A percentile compares a stretch with the other conserved stretches of the same genome.
Evolutionary conservation across 2,329 filamentous ascomycete species (phyloP).

Genomic region (Alternaria sp.): DNA sequence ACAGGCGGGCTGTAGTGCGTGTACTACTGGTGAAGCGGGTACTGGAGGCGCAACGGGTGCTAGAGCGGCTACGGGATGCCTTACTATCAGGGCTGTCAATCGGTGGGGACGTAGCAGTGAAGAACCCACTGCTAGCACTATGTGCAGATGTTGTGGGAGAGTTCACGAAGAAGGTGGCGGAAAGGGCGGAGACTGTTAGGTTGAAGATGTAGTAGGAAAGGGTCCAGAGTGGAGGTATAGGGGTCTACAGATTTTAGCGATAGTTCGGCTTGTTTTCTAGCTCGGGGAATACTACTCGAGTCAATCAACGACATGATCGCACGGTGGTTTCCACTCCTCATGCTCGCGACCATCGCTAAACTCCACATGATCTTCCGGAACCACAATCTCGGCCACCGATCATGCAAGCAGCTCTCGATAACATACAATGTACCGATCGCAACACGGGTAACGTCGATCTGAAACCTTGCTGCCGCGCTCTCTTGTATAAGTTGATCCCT

Average conservation of each 20-base stretch:
- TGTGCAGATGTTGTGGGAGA: slow-evolving; percentile 9
- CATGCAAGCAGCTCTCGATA: not conserved
- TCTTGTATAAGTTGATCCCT: not conserved
- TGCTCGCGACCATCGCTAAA: not conserved
- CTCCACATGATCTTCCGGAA: slow-evolving; percentile 10
- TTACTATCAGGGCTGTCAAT: slow-evolving; percentile 1
- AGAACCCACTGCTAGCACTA: slow-evolving; percentile 7
- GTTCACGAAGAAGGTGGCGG: slow-evolving; percentile 9
- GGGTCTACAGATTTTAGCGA: not conserved
- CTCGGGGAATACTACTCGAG: slow-evolving; percentile 1
- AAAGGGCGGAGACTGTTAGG: slow-evolving; percentile 6
- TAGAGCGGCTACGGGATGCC: slow-evolving; percentile 6
- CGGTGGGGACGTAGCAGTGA: not conserved
- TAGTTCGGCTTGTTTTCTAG: slow-evolving; percentile 6
- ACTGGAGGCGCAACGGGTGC: slow-evolving; percentile 10
- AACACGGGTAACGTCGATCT: not conserved
- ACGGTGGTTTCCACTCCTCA: not conserved
- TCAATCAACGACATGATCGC: not conserved
- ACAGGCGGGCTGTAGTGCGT: slow-evolving; percentile 12
- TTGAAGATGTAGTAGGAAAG: slow-evolving; percentile 9
- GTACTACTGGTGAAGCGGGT: slow-evolving; percentile 13
- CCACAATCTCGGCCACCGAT: slow-evolving; percentile 2
- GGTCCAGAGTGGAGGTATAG: not conserved
- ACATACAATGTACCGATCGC: not conserved
- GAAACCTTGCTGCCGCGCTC: not conserved